A percentile compares a stretch with the other conserved stretches of the same genome.
Evolutionary conservation across 305 asterid species (phyloP).

Genomic region (Fraxinus nigra): DNA sequence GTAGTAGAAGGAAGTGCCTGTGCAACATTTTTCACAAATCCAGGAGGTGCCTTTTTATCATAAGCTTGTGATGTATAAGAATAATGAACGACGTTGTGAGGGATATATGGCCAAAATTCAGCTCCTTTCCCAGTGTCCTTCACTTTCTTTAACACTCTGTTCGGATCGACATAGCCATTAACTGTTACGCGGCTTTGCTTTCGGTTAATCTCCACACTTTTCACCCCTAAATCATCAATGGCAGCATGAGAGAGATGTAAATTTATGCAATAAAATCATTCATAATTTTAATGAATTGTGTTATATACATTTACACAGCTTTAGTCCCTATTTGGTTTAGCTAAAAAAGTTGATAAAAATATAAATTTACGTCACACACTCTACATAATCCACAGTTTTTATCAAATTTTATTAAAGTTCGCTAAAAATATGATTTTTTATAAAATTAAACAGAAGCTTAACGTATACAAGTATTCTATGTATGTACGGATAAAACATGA

Average conservation of each 20-base stretch:
- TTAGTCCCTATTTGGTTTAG: no score
- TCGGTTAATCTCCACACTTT: constrained; percentile 63
- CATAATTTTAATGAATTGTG: not conserved
- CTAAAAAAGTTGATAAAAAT: no score
- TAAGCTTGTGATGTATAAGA: constrained; percentile 69
- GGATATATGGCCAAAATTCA: constrained; percentile 84
- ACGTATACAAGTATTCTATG: not conserved
- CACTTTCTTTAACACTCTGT: constrained; percentile 63
- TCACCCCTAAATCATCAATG: constrained; percentile 54
- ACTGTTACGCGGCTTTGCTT: constrained; percentile 76
- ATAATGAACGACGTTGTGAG: constrained; percentile 58
- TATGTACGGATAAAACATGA: not conserved
- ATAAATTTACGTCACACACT: no score
- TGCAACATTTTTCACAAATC: constrained; percentile 58
- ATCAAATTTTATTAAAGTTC: no score
- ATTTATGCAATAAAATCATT: not conserved
- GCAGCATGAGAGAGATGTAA: not conserved
- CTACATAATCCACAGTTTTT: no score
- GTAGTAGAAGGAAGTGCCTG: constrained; percentile 35
- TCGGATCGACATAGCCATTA: constrained; percentile 67
- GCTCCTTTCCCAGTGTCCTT: constrained; percentile 85
- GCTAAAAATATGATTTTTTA: no score
- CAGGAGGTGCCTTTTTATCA: constrained; percentile 85
- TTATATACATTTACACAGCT: not conserved
- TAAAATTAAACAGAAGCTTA: not conserved